Conservation (phyloP, 2,329 filamentous ascomycete genomes). For the Trichoderma sp. region DNA sequence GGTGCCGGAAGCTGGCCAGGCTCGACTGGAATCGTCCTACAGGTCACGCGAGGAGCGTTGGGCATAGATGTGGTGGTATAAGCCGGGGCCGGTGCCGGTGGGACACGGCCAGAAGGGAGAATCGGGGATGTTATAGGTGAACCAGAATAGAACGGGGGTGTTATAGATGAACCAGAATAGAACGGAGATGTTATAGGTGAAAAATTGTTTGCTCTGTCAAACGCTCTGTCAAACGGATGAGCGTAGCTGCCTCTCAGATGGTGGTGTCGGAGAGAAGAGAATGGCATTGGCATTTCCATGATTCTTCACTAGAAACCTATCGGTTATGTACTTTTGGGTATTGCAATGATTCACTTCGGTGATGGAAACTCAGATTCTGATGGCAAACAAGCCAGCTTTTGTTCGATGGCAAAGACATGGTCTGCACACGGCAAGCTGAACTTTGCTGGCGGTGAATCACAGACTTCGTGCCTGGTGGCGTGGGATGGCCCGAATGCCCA, state of each 20-base stretch:
- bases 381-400: neutral
- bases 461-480: neutral
- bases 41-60: constrained; percentile 19
- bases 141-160: too few species aligned
- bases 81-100: neutral
- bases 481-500: neutral
- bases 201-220: neutral
- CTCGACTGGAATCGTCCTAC: constrained; percentile 33
- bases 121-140: neutral
- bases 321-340: constrained; percentile 8
- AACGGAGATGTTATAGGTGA: neutral
- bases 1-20: constrained; percentile 43
- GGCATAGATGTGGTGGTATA: constrained; percentile 26
- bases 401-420: neutral
- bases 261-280: neutral
- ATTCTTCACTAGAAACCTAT: neutral
- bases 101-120: neutral
- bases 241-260: neutral
- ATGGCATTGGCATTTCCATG: neutral
- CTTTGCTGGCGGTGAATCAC: constrained; percentile 13
- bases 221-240: neutral
- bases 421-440: neutral
- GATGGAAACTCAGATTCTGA: neutral
- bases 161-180: neutral
- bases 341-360: constrained; percentile 16